Percentiles rank a stretch among this genome's conserved stretches.
These are phyloP conservation scores for Didymellaceae sp. DNA, from an alignment of 2,329 filamentous ascomycete species.

Conservation along the genomic window DNA sequence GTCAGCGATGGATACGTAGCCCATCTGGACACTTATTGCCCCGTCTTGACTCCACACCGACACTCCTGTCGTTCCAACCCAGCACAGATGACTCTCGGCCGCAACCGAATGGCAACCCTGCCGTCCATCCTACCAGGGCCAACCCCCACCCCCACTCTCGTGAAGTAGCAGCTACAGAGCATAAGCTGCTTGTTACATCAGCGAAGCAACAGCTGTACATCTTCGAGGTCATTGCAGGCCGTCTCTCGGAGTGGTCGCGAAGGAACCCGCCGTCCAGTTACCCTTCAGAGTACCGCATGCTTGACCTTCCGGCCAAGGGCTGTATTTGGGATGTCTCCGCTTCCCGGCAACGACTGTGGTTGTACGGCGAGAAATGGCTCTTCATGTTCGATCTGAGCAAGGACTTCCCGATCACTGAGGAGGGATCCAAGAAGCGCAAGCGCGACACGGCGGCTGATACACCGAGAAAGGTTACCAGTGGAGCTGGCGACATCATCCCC, in stretches of 20 bases:
- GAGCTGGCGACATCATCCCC: constrained; percentile 62
- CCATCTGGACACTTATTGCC: constrained; percentile 64
- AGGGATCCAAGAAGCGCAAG: constrained; percentile 40
- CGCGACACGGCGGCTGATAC: constrained; percentile 26
- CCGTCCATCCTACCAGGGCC: constrained; percentile 57
- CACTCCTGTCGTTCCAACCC: constrained; percentile 57
- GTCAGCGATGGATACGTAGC: constrained; percentile 77
- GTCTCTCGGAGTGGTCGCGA: constrained; percentile 83
- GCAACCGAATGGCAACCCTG: constrained; percentile 55
- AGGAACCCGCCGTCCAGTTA: constrained; percentile 79
- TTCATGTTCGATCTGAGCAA: constrained; percentile 88
- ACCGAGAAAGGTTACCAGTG: constrained; percentile 50
- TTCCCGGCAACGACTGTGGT: constrained; percentile 68
- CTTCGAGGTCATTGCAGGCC: constrained; percentile 78
- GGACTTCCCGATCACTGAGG: constrained; percentile 61
- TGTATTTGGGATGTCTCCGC: constrained; percentile 79
- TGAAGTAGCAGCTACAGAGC: constrained; percentile 60
- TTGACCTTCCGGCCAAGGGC: constrained; percentile 82
- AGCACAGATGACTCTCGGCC: constrained; percentile 22
- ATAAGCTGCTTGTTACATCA: constrained; percentile 66
- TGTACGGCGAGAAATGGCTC: constrained; percentile 85
- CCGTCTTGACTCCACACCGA: constrained; percentile 53
- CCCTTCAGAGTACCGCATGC: constrained; percentile 74
- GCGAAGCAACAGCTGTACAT: constrained; percentile 73
- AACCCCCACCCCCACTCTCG: constrained; percentile 63